A percentile compares a stretch with the other conserved stretches of the same genome.
These are phyloP conservation scores for Pichia membranifaciens DNA, from an alignment of 805 yeast species.

Conservation along the genomic window DNA sequence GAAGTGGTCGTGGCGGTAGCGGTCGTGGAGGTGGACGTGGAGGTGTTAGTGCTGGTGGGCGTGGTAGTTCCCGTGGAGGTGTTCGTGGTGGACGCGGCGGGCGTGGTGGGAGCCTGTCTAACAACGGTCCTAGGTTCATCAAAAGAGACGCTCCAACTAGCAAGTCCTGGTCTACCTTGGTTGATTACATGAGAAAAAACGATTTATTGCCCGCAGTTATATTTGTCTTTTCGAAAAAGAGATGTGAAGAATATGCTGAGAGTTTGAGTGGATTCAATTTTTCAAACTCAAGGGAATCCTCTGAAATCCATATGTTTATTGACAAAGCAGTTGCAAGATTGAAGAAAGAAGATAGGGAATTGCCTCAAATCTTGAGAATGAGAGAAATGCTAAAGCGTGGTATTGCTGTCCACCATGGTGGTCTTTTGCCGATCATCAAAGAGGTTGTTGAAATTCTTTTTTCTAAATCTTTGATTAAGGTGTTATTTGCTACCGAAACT, in stretches of 20 bases:
- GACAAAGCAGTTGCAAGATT: conserved; percentile 83
- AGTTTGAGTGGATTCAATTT: conserved; percentile 69
- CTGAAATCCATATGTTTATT: conserved; percentile 89
- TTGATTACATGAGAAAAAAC: conserved; percentile 60
- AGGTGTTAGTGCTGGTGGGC: conserved; percentile 27
- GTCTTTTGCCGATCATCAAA: conserved; percentile 79
- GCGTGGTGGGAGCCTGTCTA: conserved; percentile 17
- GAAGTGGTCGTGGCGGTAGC: conserved; percentile 26
- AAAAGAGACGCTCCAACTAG: conserved; percentile 67
- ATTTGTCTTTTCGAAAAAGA: conserved; percentile 88
- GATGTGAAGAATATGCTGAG: conserved; percentile 90
- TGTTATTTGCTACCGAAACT: conserved; percentile 94
- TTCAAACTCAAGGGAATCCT: conserved; percentile 76
- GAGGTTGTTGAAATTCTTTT: conserved; percentile 95
- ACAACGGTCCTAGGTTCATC: conserved; percentile 32
- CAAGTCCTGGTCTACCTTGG: conserved; percentile 69
- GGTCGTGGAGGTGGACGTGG: conserved; percentile 23
- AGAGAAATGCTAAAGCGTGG: conserved; percentile 84
- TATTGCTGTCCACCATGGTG: conserved; percentile 97
- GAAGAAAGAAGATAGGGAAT: conserved; percentile 84
- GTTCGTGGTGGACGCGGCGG: conserved; percentile 19
- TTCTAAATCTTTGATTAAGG: conserved; percentile 79
- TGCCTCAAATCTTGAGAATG: conserved; percentile 84
- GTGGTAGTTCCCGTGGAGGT: conserved; percentile 27
- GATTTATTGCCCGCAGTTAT: conserved; percentile 85